phyloP scores from a whole-genome alignment of 1,139 yeast genomes.

The Meyerozyma carpophila region DNA sequence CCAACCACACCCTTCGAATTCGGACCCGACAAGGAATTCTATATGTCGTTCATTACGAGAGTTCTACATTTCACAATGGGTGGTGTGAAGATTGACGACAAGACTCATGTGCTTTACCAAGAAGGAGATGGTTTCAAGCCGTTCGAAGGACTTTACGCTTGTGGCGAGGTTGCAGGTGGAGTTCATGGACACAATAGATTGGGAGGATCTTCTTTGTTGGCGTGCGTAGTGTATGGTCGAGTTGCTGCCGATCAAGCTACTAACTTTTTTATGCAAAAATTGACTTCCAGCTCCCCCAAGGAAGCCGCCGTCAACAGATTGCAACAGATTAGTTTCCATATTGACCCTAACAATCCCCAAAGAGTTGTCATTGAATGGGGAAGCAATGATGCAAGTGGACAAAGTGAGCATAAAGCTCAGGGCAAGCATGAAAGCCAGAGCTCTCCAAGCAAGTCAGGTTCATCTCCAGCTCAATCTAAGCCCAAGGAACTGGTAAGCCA shows the following conservation, averaged over 20 bases:
- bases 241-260: conserved; percentile 49
- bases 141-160: conserved; percentile 63
- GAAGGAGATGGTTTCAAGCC: conserved; percentile 25
- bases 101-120: conserved; percentile 48
- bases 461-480: too few relatives aligned
- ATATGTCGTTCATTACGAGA: conserved; percentile 59
- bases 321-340: conserved; percentile 40
- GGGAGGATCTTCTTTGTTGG: conserved; percentile 72
- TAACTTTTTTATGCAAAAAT: conserved; percentile 25
- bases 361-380: conserved; percentile 25
- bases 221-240: conserved; percentile 79
- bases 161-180: conserved; percentile 82
- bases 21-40: conserved; percentile 24
- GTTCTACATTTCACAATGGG: conserved; percentile 88
- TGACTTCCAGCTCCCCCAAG: conserved; percentile 15
- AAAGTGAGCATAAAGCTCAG: not conserved
- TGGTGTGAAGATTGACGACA: conserved; percentile 63
- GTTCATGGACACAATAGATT: conserved; percentile 74
- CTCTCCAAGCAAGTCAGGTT: too few relatives aligned
- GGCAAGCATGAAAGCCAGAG: not conserved
- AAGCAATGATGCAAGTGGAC: conserved; percentile 2
- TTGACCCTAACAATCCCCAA: conserved; percentile 30
- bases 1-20: conserved; percentile 45
- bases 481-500: conserved; percentile 5
- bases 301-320: conserved; percentile 29